Conservation (phyloP, 2,329 filamentous ascomycete species). For the Cordyceps javanica region DNA sequence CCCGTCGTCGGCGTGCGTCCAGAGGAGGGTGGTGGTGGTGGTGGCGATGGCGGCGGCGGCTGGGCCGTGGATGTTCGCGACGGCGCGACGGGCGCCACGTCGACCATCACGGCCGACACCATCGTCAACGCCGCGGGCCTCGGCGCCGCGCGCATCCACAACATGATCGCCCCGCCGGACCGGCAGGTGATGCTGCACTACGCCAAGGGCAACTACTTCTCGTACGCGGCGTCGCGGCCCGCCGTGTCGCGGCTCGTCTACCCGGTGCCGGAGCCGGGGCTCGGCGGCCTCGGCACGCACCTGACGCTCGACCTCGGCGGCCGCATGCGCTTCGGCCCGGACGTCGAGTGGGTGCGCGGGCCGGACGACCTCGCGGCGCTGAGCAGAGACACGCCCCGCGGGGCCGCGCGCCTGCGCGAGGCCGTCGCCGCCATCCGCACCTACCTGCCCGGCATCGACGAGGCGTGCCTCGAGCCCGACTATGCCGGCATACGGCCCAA, state of each 20-base stretch:
- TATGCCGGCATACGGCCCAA: conserved; percentile 94
- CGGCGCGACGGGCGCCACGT: conserved; percentile 37
- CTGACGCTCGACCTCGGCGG: conserved; percentile 84
- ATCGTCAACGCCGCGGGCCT: conserved; percentile 85
- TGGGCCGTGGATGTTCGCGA: conserved; percentile 62
- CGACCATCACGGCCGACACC: conserved; percentile 64
- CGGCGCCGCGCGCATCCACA: conserved; percentile 68
- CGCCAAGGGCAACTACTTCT: conserved; percentile 95
- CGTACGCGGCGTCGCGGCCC: conserved; percentile 63
- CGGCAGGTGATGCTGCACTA: conserved; percentile 60
- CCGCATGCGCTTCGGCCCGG: conserved; percentile 83
- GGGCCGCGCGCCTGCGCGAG: conserved; percentile 51
- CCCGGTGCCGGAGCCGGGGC: conserved; percentile 75
- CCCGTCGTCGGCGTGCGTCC: conserved; percentile 56
- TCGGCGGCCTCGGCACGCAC: conserved; percentile 84
- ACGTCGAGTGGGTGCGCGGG: conserved; percentile 83
- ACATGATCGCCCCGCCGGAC: conserved; percentile 62
- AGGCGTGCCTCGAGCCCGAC: conserved; percentile 62
- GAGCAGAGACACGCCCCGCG: conserved; percentile 24
- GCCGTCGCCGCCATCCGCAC: conserved; percentile 69
- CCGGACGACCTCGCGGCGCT: conserved; percentile 62
- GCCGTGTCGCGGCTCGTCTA: conserved; percentile 71
- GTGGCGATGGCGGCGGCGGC: too few relatives aligned
- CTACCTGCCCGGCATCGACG: conserved; percentile 72
- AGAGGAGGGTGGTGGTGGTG: too few relatives aligned